These are phyloP conservation scores for Diaporthe vaccinii DNA, from an alignment of 2,329 filamentous ascomycete species.

Conservation along the genomic window DNA sequence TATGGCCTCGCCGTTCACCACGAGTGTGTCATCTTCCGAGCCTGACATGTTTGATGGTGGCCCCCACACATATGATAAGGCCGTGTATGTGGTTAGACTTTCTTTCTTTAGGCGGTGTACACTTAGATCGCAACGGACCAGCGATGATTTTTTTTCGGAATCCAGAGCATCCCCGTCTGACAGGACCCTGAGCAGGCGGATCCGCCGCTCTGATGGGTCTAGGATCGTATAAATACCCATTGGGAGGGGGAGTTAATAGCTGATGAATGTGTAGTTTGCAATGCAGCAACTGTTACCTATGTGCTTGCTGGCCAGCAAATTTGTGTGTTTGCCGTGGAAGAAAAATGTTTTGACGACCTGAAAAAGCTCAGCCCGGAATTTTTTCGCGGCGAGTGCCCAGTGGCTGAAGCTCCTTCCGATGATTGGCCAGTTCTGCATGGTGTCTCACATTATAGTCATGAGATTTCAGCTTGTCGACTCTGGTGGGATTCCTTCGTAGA, in stretches of 20 bases:
- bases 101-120: background rate
- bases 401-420: background rate
- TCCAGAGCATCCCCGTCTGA: background rate
- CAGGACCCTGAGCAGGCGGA: background rate
- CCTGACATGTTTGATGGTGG: background rate
- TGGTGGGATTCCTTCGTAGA: background rate
- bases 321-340: background rate
- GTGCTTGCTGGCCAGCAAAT: no score
- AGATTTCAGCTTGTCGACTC: background rate
- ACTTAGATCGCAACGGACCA: background rate
- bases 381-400: background rate
- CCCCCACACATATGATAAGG: background rate
- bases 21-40: background rate
- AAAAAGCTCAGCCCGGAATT: background rate
- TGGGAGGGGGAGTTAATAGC: no score
- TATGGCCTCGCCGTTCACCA: background rate
- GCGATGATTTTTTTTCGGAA: background rate
- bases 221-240: background rate
- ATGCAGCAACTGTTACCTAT: no score
- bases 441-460: background rate
- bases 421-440: background rate
- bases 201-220: background rate
- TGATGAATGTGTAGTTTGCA: no score
- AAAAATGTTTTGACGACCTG: background rate
- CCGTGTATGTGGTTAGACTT: background rate